phyloP scores from a whole-genome alignment of 106 monocot species.

The Acanthochlamys bracteata region DNA sequence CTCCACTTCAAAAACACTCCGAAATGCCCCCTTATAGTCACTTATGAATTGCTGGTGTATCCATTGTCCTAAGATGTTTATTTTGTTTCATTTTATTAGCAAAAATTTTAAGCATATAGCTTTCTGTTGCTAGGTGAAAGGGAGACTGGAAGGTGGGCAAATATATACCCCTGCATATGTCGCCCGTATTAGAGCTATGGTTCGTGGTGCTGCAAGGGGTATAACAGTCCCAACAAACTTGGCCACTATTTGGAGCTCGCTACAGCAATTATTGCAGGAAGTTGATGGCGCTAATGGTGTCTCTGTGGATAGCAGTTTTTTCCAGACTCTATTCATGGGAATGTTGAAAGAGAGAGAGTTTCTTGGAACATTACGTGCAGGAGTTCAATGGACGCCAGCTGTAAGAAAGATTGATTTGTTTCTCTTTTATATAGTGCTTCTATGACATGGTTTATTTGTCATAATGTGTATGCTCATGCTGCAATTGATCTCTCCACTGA shows the following conservation, averaged over 20 bases:
- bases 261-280: slow-evolving; percentile 73
- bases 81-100: too few species aligned
- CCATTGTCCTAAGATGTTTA: too few species aligned
- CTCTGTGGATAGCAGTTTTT: slow-evolving; percentile 72
- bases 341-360: slow-evolving; percentile 65
- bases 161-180: slow-evolving; percentile 91
- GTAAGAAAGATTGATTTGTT: slow-evolving; percentile 25
- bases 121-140: slow-evolving; percentile 52
- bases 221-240: slow-evolving; percentile 84
- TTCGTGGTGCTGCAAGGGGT: slow-evolving; percentile 87
- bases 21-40: too few species aligned
- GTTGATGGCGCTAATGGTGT: slow-evolving; percentile 58
- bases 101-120: too few species aligned
- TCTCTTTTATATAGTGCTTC: background rate
- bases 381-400: slow-evolving; percentile 91
- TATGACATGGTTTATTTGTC: too few species aligned
- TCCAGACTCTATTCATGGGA: slow-evolving; percentile 83
- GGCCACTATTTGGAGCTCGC: slow-evolving; percentile 63
- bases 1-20: too few species aligned
- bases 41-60: too few species aligned
- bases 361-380: slow-evolving; percentile 83
- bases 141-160: slow-evolving; percentile 89
- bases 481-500: too few species aligned
- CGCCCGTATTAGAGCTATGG: slow-evolving; percentile 76
- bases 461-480: background rate